Evolutionary conservation across 805 yeast species (phyloP).

Genomic region (Kurtzmaniella fragi): DNA sequence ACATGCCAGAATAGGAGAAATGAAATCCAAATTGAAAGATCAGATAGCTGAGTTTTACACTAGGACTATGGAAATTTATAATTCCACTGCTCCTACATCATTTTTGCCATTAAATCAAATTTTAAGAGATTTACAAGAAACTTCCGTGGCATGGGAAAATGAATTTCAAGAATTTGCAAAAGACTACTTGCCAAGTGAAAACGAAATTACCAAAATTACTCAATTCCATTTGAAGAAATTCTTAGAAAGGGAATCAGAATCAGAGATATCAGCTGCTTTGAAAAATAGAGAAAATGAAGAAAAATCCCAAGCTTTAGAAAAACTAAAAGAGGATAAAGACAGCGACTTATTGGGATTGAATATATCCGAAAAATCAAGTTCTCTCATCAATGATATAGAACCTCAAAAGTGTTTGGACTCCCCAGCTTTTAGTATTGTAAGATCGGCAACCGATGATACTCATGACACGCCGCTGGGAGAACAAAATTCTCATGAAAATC

Average conservation of each 20-base stretch:
- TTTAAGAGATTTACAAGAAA: conserved; percentile 67
- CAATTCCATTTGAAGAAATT: conserved; percentile 78
- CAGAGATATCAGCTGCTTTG: conserved; percentile 6
- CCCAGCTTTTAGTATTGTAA: neutral
- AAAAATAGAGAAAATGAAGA: conserved; percentile 13
- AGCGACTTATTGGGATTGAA: neutral
- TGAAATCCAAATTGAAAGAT: conserved; percentile 46
- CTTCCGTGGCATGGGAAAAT: conserved; percentile 82
- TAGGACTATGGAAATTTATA: conserved; percentile 49
- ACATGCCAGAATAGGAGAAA: conserved; percentile 47
- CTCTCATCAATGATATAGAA: neutral
- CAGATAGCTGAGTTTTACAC: conserved; percentile 46
- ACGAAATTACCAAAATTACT: conserved; percentile 86
- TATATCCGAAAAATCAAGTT: neutral
- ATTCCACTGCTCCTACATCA: conserved; percentile 53
- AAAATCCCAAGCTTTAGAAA: conserved; percentile 10
- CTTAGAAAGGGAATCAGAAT: conserved; percentile 46
- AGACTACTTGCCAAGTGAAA: conserved; percentile 81
- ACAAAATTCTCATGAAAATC: too few species aligned
- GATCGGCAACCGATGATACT: neutral
- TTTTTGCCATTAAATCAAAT: conserved; percentile 68
- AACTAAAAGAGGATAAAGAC: conserved; percentile 5
- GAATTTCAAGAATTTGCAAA: conserved; percentile 79
- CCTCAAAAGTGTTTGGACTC: neutral
- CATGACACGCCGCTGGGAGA: neutral